A percentile compares a stretch with the other conserved stretches of the same genome.
Conservation (phyloP, 1,139 yeast species). For the Arxiozyma telluris region DNA sequence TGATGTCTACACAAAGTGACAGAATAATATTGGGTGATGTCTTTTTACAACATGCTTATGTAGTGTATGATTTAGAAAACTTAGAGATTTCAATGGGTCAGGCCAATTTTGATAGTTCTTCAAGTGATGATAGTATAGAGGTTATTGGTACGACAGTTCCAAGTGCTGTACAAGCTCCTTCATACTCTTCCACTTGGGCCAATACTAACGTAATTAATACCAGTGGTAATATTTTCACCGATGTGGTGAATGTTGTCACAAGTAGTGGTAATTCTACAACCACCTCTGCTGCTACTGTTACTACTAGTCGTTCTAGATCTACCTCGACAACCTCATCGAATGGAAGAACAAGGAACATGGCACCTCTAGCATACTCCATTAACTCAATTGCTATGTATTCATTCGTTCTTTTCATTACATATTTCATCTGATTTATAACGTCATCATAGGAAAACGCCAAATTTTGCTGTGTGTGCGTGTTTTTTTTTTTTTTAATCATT, state of each 20-base stretch:
- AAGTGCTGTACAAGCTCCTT: constrained; percentile 37
- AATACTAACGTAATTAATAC: constrained; percentile 8
- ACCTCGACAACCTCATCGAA: background rate
- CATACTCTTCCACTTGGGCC: constrained; percentile 22
- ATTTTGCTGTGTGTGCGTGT: background rate
- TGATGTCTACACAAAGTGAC: constrained; percentile 26
- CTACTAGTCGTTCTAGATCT: background rate
- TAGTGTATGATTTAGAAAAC: constrained; percentile 68
- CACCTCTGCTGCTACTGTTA: background rate
- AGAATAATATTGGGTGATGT: constrained; percentile 57
- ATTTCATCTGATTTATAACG: background rate
- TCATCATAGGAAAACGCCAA: background rate
- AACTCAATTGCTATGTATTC: background rate
- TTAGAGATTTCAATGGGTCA: constrained; percentile 61
- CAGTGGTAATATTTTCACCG: constrained; percentile 23
- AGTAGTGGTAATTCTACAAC: background rate
- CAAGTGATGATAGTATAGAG: constrained; percentile 35
- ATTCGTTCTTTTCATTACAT: background rate
- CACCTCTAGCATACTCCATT: background rate
- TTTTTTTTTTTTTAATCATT: too few species aligned
- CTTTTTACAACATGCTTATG: constrained; percentile 63
- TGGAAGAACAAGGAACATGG: background rate
- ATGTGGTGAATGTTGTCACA: constrained; percentile 2
- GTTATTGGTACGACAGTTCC: constrained; percentile 39
- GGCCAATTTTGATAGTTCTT: constrained; percentile 35